Evolutionary conservation across 208 protist species (phyloP), one percentile per base, ranked within the genome.

Genomic region (Zelonia costaricensis): DNA sequence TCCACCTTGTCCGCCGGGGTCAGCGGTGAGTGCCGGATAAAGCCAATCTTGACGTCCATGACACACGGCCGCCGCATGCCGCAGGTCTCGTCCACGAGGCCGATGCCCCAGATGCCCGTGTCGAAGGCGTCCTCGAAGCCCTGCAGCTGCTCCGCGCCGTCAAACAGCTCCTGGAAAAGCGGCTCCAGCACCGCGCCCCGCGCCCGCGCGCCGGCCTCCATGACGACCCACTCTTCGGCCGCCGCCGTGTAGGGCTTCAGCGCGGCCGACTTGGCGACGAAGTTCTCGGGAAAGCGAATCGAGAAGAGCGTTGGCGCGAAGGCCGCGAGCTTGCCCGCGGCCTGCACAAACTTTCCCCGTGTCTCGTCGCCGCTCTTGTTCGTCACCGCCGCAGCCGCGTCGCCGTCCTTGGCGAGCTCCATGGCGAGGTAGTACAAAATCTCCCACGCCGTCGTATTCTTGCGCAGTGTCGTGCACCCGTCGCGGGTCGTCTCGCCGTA

Each of bases 21-120:
- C n/a, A 84, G 52, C 8, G 82, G 88, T 2, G 84, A 88, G 67
- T 87, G 74, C 4, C 84, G 82, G n/a, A 84, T 58, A 53, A 66
- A 80, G 43, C 88, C 88, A 16, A 94, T 31, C 62, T 94, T 94
- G 33, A 91, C 47, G 54, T 94, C 88, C 69, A 88, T 78, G n/a
- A 83, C 74, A 55, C 76, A 88, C 7, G 82, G 74, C 54, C 28
- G 43, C 18, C 13, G 22, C 56, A 89, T 74, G 20, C 67, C 73
- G 15, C 47, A 62, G 9, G 75, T 82, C 46, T 80, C 69, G 54
- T 93, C 83, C n/a, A 86, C 59, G 15, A 93, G 64, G 45, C 81
- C 74, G 23, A 91, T 44, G 28, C 62, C 57, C 84, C 87, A 93
- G 22, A 60, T 35, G 13, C 60, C 45, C 22, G 64, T 69, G 58